These are phyloP conservation scores for Kazachstania africana DNA, from an alignment of 805 yeast genomes.

Conservation along the genomic window DNA sequence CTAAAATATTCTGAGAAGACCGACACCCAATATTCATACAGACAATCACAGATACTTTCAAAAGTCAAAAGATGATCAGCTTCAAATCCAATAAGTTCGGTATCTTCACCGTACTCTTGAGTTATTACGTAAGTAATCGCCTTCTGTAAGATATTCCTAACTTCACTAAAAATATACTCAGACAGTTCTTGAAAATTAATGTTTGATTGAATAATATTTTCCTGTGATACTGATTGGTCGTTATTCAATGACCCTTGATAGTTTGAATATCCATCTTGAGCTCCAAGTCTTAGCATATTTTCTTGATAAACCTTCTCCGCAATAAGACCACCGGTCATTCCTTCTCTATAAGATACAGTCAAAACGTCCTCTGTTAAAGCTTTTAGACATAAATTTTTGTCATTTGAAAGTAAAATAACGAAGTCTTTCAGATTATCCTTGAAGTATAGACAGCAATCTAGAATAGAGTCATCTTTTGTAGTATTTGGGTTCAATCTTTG, in stretches of 20 bases:
- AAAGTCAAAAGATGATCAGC: slow-evolving; percentile 27
- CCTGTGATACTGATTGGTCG: background rate
- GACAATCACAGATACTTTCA: slow-evolving; percentile 30
- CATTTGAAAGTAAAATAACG: slow-evolving; percentile 66
- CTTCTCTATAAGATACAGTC: slow-evolving; percentile 41
- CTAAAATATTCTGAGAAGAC: slow-evolving; percentile 44
- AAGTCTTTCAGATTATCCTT: slow-evolving; percentile 29
- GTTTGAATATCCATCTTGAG: background rate
- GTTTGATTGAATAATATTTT: background rate
- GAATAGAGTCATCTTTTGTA: slow-evolving; percentile 65
- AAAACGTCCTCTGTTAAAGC: slow-evolving; percentile 56
- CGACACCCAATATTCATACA: slow-evolving; percentile 41
- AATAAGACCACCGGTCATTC: slow-evolving; percentile 38
- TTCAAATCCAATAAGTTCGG: slow-evolving; percentile 40
- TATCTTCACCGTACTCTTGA: slow-evolving; percentile 44
- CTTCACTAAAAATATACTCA: slow-evolving; percentile 29
- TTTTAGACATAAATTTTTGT: slow-evolving; percentile 69
- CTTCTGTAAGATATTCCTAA: slow-evolving; percentile 30
- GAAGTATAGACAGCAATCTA: slow-evolving; percentile 72
- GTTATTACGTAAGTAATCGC: slow-evolving; percentile 41
- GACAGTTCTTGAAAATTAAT: slow-evolving; percentile 2
- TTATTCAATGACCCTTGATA: slow-evolving; percentile 1
- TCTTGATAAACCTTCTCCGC: slow-evolving; percentile 31
- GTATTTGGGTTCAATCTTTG: slow-evolving; percentile 40
- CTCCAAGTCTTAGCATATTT: slow-evolving; percentile 17